These are phyloP conservation scores for Petasospora rhodanensis DNA, from an alignment of 1,139 yeast genomes.

Conservation along the genomic window DNA sequence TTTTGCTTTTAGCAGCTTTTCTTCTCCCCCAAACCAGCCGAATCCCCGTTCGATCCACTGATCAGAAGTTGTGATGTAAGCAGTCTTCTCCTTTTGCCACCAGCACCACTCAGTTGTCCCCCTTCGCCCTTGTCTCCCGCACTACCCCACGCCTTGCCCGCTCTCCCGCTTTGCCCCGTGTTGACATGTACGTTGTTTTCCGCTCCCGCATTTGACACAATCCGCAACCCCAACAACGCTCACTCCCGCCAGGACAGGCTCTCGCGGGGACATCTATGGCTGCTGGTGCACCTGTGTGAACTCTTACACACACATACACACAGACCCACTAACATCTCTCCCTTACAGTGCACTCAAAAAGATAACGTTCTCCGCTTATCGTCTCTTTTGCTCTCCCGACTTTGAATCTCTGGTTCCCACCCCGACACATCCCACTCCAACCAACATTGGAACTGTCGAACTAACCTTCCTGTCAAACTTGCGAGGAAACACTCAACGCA, in stretches of 20 bases:
- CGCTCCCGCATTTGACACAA: slow-evolving; percentile 1
- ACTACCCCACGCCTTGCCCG: not conserved
- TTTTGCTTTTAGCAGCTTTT: no score
- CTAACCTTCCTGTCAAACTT: slow-evolving; percentile 5
- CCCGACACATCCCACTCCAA: no score
- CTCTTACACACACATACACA: no score
- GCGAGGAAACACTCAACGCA: slow-evolving; percentile 14
- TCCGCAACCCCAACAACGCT: no score
- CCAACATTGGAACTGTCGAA: no score
- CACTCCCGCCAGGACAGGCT: not conserved
- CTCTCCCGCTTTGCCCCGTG: not conserved
- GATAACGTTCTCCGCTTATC: no score
- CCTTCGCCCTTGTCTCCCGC: not conserved
- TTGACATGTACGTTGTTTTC: no score
- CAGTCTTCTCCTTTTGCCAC: slow-evolving; percentile 2
- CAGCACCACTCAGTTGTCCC: not conserved
- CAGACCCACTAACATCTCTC: slow-evolving; percentile 3
- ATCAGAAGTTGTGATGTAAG: slow-evolving; percentile 14
- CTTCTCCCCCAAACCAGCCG: slow-evolving; percentile 1
- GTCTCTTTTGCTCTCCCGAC: slow-evolving; percentile 10
- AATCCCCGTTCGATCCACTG: slow-evolving; percentile 7
- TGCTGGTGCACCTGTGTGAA: no score
- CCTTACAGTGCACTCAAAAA: no score
- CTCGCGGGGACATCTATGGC: no score
- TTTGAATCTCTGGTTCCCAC: slow-evolving; percentile 12